Evolutionary conservation across 768 basidiomycete species (phyloP).

Genomic region (Rhodotorula taiwanensis): DNA sequence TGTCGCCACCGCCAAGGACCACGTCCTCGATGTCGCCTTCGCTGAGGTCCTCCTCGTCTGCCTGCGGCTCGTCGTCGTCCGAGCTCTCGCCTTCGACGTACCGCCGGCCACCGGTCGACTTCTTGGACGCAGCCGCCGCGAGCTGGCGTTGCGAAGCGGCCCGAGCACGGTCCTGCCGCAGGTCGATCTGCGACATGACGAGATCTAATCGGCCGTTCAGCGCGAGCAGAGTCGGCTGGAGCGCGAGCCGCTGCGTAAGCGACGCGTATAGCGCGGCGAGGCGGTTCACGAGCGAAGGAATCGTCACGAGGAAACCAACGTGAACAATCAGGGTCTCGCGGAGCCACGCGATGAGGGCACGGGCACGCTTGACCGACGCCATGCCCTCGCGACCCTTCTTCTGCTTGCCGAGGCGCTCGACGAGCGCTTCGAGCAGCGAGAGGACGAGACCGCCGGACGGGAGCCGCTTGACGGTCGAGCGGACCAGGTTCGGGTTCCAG

Average conservation of each 20-base stretch:
- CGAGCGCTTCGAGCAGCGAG: conserved; percentile 75
- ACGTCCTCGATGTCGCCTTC: conserved; percentile 64
- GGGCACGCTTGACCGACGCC: conserved; percentile 67
- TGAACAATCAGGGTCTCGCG: conserved; percentile 76
- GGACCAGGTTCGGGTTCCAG: conserved; percentile 70
- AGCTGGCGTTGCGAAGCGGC: conserved; percentile 18
- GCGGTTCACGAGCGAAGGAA: conserved; percentile 83
- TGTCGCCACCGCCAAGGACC: conserved; percentile 48
- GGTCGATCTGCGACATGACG: conserved; percentile 85
- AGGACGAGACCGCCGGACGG: conserved; percentile 74
- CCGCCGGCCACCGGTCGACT: conserved; percentile 56
- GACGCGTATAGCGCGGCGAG: conserved; percentile 77
- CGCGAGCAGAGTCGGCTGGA: conserved; percentile 77
- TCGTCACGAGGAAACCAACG: conserved; percentile 91
- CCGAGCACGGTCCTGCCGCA: conserved; percentile 55
- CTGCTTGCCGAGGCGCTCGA: conserved; percentile 77
- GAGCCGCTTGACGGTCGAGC: conserved; percentile 75
- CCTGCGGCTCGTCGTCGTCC: conserved; percentile 53
- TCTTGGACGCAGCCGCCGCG: neutral
- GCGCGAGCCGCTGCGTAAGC: conserved; percentile 65
- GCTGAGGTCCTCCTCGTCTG: conserved; percentile 57
- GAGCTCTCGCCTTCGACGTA: conserved; percentile 63
- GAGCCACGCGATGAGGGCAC: conserved; percentile 68
- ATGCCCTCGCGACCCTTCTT: conserved; percentile 47
- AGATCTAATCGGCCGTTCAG: conserved; percentile 86